These are phyloP conservation scores for Aspergillus uvarum DNA, from an alignment of 2,329 filamentous ascomycete species.

Conservation along the genomic window DNA sequence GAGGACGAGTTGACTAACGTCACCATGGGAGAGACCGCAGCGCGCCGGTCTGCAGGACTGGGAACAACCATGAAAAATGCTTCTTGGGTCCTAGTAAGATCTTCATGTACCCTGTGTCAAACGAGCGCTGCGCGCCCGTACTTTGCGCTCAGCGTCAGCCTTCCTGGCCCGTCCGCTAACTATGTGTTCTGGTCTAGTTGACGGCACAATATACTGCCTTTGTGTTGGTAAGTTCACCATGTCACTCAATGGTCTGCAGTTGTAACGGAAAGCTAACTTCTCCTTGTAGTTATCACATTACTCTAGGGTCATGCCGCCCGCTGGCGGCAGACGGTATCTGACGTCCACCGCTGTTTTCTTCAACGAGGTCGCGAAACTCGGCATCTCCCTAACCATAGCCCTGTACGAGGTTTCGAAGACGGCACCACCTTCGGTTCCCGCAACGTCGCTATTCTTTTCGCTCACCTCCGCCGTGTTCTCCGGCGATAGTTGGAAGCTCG, in stretches of 20 bases:
- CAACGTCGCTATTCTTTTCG: slow-evolving; percentile 75
- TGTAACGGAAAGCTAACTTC: not conserved
- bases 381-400: slow-evolving; percentile 80
- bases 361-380: slow-evolving; percentile 87
- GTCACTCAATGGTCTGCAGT: not conserved
- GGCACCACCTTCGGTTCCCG: slow-evolving; percentile 74
- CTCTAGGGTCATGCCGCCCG: slow-evolving; percentile 85
- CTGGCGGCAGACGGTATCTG: slow-evolving; percentile 82
- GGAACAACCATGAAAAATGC: slow-evolving; percentile 34
- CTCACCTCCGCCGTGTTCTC: slow-evolving; percentile 80
- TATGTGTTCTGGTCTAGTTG: slow-evolving; percentile 32
- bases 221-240: slow-evolving; percentile 39
- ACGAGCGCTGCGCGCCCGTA: not conserved
- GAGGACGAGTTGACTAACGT: slow-evolving; percentile 14
- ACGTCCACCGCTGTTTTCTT: slow-evolving; percentile 92
- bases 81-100: slow-evolving; percentile 44
- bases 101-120: not conserved
- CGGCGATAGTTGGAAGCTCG: slow-evolving; percentile 91
- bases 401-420: slow-evolving; percentile 82
- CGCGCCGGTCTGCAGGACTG: slow-evolving; percentile 35
- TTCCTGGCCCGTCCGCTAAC: slow-evolving; percentile 13
- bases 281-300: slow-evolving; percentile 78
- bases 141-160: not conserved
- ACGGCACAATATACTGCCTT: slow-evolving; percentile 46
- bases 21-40: slow-evolving; percentile 36